Percentiles rank a stretch among this genome's conserved stretches.
These are phyloP conservation scores for Dichotomopilus funicola DNA, from an alignment of 2,329 filamentous ascomycete species.

Conservation along the genomic window DNA sequence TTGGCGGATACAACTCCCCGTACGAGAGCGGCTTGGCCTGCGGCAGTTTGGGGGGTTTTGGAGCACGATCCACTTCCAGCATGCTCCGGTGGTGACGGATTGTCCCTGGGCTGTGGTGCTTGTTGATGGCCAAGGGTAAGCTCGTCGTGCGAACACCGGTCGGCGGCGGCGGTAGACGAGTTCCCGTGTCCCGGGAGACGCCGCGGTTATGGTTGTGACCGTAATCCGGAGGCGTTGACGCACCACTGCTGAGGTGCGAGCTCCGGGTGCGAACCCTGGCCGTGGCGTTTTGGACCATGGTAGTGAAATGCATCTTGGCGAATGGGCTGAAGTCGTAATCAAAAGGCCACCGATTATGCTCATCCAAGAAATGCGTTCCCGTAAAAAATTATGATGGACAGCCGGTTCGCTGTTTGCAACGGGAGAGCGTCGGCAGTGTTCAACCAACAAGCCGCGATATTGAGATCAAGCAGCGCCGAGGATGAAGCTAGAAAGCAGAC, in stretches of 20 bases:
- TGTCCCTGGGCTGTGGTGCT: conserved; percentile 29
- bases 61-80: conserved; percentile 46
- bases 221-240: conserved; percentile 18
- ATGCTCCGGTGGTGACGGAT: conserved; percentile 44
- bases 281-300: conserved; percentile 36
- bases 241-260: conserved; percentile 41
- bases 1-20: conserved; percentile 38
- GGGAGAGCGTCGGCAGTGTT: conserved; percentile 28
- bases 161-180: conserved; percentile 23
- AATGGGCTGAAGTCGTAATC: conserved; percentile 13
- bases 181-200: conserved; percentile 17
- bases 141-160: conserved; percentile 32
- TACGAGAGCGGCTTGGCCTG: conserved; percentile 39
- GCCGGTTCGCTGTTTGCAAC: conserved; percentile 20
- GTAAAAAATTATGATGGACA: conserved; percentile 43
- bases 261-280: conserved; percentile 41
- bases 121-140: conserved; percentile 24
- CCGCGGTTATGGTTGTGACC: conserved; percentile 7
- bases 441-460: conserved; percentile 28
- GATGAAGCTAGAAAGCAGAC: neutral
- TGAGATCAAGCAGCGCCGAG: conserved; percentile 19
- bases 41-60: conserved; percentile 40
- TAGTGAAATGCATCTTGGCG: conserved; percentile 34
- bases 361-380: conserved; percentile 31
- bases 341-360: conserved; percentile 23